Evolutionary conservation across 306 rosid species (phyloP), one percentile per base, ranked within the genome.

Genomic region (Vigna trinervia): DNA sequence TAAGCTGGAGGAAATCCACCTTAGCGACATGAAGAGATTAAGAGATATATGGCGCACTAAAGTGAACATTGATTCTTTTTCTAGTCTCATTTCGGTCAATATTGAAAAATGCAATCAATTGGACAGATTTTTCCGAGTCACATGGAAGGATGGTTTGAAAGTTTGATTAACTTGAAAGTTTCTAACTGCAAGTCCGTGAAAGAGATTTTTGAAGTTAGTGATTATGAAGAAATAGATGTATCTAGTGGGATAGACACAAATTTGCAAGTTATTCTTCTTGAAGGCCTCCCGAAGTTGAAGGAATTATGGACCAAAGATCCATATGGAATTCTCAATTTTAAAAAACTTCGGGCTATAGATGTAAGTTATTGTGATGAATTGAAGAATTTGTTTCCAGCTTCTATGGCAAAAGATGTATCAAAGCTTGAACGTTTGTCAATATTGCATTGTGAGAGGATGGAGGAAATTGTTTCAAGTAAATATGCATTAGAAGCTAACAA

Each of bases 381-480:
- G 0, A 17, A 17, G 14, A 53, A 58, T 71, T 15, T 82, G 8
- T 71, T 82, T 5, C 84, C 77, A 67, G 12, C 39, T 53, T 71
- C 74, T 7, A 50, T 75, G n/a, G 68, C 78, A 19, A 69, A 74
- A 81, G 58, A 38, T 28, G 45, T 65, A 14, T 4, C 0, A 17
- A 51, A 65, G 8, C 34, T 56, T 9, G 56, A 71, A 22, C 1
- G 4, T 6, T 38, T 78, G 4, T 7, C 5, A 3, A 28, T 60
- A 6, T 0, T 0, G 1, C 0, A 1, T 12, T 75, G 73, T 13
- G 0, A 0, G 1, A 1, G 0, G 15, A 32, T 80, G 62, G 32
- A n/a, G 39, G 69, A 73, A 53, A 28, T 80, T 73, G 79, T 41
- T 3, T 47, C 62, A 0, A 0, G 17, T n/a, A 50, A 39, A 39